Base-by-base conservation (phyloP, 2,329 filamentous ascomycete species). In the Alternaria viburni region DNA sequence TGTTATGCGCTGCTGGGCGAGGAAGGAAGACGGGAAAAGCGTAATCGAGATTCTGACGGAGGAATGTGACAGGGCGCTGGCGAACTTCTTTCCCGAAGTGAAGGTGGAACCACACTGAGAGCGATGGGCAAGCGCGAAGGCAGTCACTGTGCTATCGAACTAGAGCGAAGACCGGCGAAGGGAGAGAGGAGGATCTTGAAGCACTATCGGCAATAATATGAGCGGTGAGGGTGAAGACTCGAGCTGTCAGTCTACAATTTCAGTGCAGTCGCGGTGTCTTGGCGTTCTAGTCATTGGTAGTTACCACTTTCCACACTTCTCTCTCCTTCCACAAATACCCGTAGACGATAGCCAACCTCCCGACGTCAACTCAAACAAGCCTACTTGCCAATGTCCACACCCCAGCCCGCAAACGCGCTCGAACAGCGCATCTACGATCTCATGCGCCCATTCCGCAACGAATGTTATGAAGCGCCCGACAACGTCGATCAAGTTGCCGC, bases 381-480 rank as follows among this genome's bases (percentile, higher is more conserved):
- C 9, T 8, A 15, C 4, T 41, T 19, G 21, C 19, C 44, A 43
- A 47, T 43, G 36, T 30, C 30, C 13, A 3, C 49, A 6, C 15
- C 32, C 19, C 50, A 59, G 28, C 57, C 57, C 6, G 57, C 57
- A 9, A 54, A 62, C 26, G 54, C 58, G 13, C 61, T 67, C 43
- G 61, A 65, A 32, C 58, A 59, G 52, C 64, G 61, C 45, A 54
- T 65, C 30, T 65, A 64, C 52, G 64, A 65, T 6, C 47, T 65
- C 11, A 52, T 64, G 5, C 51, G 52, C 5, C 64, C 61, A 4
- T 51, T 62, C 15, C 62, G 61, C 8, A 57, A 64, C n/a, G 32
- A 49, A n/a, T 49, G 56, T 11, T 49, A 41, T 12, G 26, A 52
- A 49, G 44, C 13, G 8, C 21, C 21, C 19, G 45, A 57, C 11